These are phyloP conservation scores for Xylaria sp. DNA, from an alignment of 2,329 filamentous ascomycete genomes.

Conservation along the genomic window DNA sequence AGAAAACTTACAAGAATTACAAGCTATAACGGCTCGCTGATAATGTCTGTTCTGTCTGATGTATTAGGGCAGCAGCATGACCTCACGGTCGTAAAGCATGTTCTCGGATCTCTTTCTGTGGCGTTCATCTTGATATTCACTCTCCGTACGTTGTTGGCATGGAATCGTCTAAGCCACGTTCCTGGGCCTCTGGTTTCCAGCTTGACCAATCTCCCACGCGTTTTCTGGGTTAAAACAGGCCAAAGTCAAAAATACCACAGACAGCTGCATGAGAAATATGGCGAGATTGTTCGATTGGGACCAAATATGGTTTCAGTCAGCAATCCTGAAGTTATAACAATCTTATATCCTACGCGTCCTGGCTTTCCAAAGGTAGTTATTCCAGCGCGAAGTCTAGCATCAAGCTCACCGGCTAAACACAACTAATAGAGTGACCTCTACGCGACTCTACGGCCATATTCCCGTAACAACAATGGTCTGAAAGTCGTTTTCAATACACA, in stretches of 20 bases:
- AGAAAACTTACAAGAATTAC: background rate
- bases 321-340: slow-evolving; percentile 36
- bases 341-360: slow-evolving; percentile 38
- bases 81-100: slow-evolving; percentile 2
- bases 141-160: slow-evolving; percentile 15
- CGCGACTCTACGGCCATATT: slow-evolving; percentile 42
- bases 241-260: slow-evolving; percentile 35
- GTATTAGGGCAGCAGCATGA: background rate
- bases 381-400: background rate
- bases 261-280: slow-evolving; percentile 38
- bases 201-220: slow-evolving; percentile 37
- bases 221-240: slow-evolving; percentile 40
- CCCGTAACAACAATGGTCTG: slow-evolving; percentile 34
- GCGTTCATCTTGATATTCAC: slow-evolving; percentile 2
- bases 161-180: slow-evolving; percentile 39
- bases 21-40: background rate
- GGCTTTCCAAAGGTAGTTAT: slow-evolving; percentile 42
- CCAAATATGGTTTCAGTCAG: slow-evolving; percentile 39
- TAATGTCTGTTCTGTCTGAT: slow-evolving; percentile 16
- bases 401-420: background rate
- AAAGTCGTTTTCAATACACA: slow-evolving; percentile 48
- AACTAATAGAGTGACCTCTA: slow-evolving; percentile 45
- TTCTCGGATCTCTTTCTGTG: slow-evolving; percentile 5
- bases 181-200: slow-evolving; percentile 40
- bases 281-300: slow-evolving; percentile 37